Evolutionary conservation across 2,329 filamentous ascomycete genomes (phyloP).

Genomic region (Acarospora socialis): DNA sequence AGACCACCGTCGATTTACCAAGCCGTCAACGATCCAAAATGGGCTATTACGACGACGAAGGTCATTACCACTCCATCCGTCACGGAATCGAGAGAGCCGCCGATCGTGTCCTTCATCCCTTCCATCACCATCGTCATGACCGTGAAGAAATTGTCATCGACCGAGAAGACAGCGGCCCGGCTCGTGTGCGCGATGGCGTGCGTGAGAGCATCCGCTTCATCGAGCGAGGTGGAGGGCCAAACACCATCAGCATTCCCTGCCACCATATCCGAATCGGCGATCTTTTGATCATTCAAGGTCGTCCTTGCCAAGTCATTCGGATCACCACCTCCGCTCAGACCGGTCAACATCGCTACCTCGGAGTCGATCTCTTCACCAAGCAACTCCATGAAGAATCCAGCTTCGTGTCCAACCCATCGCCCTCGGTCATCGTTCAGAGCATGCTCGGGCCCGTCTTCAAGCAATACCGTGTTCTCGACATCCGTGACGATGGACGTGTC

Average conservation of each 20-base stretch:
- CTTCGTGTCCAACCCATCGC: slow-evolving; percentile 92
- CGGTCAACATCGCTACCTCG: slow-evolving; percentile 98
- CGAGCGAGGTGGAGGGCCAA: slow-evolving; percentile 43
- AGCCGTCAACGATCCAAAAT: slow-evolving; percentile 47
- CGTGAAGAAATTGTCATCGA: slow-evolving; percentile 26
- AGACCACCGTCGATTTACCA: slow-evolving; percentile 37
- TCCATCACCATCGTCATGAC: slow-evolving; percentile 36
- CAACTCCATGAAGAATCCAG: slow-evolving; percentile 97
- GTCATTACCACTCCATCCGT: slow-evolving; percentile 61
- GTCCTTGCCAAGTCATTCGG: slow-evolving; percentile 98
- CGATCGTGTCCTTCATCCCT: slow-evolving; percentile 50
- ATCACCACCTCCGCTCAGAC: slow-evolving; percentile 97
- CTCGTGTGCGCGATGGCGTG: slow-evolving; percentile 30
- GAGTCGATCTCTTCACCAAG: slow-evolving; percentile 99
- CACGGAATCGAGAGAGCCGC: slow-evolving; percentile 54
- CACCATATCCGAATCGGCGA: slow-evolving; percentile 99
- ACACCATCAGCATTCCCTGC: slow-evolving; percentile 96
- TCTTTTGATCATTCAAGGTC: slow-evolving; percentile 96
- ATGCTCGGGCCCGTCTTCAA: slow-evolving; percentile 99
- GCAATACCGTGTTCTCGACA: slow-evolving; percentile 99
- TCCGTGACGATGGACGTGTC: slow-evolving; percentile 67
- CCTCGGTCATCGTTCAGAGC: slow-evolving; percentile 95
- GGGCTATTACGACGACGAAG: slow-evolving; percentile 71
- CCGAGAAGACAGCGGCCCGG: slow-evolving; percentile 23
- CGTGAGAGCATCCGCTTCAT: slow-evolving; percentile 35